phyloP scores from a whole-genome alignment of 345 rosid species.

The Lepidium aucheri region DNA sequence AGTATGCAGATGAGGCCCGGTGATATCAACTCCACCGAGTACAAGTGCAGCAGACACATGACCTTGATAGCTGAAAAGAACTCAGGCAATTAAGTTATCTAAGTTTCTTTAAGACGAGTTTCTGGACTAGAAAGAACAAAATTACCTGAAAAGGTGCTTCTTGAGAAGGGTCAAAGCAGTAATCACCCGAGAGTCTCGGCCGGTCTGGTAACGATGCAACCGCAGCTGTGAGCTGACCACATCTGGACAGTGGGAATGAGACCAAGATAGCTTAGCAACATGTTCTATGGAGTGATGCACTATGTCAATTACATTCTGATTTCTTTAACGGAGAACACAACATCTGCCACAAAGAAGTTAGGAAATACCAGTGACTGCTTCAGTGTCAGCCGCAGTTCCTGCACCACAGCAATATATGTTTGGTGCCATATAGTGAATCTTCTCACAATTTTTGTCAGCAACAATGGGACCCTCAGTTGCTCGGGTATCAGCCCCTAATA shows the following conservation, averaged over 20 bases:
- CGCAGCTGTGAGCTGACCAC: constrained; percentile 88
- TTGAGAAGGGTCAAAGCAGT: constrained; percentile 80
- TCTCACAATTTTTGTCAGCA: constrained; percentile 95
- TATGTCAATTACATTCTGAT: background rate
- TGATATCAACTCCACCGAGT: constrained; percentile 83
- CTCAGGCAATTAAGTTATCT: constrained; percentile 13
- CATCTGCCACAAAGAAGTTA: background rate
- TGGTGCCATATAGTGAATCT: constrained; percentile 98
- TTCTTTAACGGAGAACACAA: background rate
- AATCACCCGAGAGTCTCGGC: constrained; percentile 71
- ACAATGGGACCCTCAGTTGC: constrained; percentile 96
- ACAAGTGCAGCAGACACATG: constrained; percentile 70
- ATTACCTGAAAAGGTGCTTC: constrained; percentile 66
- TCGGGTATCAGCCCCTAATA: constrained; percentile 87
- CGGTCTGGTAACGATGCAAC: constrained; percentile 71
- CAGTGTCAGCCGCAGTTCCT: constrained; percentile 97
- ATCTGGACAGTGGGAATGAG: constrained; percentile 31
- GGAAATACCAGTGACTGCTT: constrained; percentile 83
- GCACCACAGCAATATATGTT: constrained; percentile 97
- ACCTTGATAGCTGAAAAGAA: constrained; percentile 60
- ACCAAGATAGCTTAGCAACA: background rate
- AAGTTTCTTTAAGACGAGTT: background rate
- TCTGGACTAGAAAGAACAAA: background rate
- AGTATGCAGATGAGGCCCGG: constrained; percentile 78
- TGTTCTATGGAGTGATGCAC: background rate